Percentiles rank a stretch among this genome's conserved stretches.
These are phyloP conservation scores for Grosmannia huntii DNA, from an alignment of 2,329 filamentous ascomycete genomes.

Conservation along the genomic window DNA sequence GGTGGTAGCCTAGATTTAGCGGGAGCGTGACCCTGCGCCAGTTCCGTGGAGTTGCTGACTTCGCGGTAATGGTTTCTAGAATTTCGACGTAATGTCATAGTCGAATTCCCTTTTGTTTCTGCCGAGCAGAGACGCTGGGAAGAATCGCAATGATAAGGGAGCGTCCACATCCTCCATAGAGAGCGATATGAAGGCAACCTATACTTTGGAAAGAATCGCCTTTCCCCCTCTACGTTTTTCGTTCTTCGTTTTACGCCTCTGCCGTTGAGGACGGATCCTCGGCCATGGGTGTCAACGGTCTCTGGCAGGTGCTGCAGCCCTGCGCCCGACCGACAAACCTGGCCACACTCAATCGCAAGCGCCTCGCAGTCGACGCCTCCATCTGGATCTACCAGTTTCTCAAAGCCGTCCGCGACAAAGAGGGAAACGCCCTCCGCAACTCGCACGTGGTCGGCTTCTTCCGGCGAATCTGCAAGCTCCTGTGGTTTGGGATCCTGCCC, in stretches of 20 bases:
- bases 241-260: not conserved
- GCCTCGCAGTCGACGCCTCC: slow-evolving; percentile 90
- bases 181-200: not conserved
- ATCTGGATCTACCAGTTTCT: slow-evolving; percentile 99
- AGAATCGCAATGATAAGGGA: not conserved
- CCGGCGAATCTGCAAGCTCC: slow-evolving; percentile 89
- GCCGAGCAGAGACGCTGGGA: not conserved
- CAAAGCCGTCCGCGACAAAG: slow-evolving; percentile 96
- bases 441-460: slow-evolving; percentile 97
- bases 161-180: not conserved
- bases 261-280: not conserved
- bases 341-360: slow-evolving; percentile 89
- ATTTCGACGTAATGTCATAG: not conserved
- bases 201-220: not conserved
- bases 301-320: slow-evolving; percentile 93
- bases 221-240: not conserved
- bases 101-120: not conserved
- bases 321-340: slow-evolving; percentile 93
- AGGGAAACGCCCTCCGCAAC: slow-evolving; percentile 91
- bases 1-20: not conserved
- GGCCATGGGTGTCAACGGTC: slow-evolving; percentile 88
- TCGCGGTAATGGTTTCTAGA: not conserved
- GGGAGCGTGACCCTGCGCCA: slow-evolving; percentile 10
- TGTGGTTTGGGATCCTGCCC: slow-evolving; percentile 92
- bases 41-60: slow-evolving; percentile 3